These are phyloP conservation scores for Tetrastigma voinierianum DNA, from an alignment of 164 flowering plant genomes.

Conservation along the genomic window DNA sequence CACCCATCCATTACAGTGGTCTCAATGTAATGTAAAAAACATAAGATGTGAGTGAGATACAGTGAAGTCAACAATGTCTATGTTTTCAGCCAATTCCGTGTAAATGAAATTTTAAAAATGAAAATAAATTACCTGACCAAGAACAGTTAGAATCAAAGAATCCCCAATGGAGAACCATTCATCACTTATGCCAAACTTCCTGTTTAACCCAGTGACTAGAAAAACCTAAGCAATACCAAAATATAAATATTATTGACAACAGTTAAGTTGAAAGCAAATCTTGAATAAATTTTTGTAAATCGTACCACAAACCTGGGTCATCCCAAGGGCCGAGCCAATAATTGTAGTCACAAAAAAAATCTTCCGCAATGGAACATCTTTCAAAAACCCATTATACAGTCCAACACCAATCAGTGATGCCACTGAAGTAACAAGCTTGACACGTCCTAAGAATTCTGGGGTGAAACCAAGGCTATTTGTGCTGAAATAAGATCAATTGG, in stretches of 20 bases:
- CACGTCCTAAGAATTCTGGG: constrained; percentile 97
- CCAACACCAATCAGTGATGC: constrained; percentile 95
- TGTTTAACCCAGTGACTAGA: constrained; percentile 89
- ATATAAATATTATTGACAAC: neutral
- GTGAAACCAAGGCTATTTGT: constrained; percentile 92
- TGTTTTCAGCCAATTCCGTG: neutral
- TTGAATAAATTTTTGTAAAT: neutral
- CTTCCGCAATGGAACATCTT: constrained; percentile 75
- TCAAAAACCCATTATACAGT: constrained; percentile 89
- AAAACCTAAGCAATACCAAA: constrained; percentile 41
- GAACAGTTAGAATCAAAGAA: constrained; percentile 88
- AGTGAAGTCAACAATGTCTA: neutral
- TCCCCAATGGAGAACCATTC: constrained; percentile 99
- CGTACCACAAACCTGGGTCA: constrained; percentile 73
- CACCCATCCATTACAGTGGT: no score
- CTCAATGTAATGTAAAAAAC: no score
- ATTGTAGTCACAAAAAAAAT: constrained; percentile 77
- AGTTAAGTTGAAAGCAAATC: neutral
- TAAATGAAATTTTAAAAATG: neutral
- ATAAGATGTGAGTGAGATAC: neutral
- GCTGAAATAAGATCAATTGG: constrained; percentile 37
- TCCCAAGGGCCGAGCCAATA: constrained; percentile 81
- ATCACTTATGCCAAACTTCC: constrained; percentile 85
- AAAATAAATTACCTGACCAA: constrained; percentile 54
- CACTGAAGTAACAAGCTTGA: constrained; percentile 90